Conservation (phyloP, 805 yeast genomes). For the Clavispora santaluciae region DNA sequence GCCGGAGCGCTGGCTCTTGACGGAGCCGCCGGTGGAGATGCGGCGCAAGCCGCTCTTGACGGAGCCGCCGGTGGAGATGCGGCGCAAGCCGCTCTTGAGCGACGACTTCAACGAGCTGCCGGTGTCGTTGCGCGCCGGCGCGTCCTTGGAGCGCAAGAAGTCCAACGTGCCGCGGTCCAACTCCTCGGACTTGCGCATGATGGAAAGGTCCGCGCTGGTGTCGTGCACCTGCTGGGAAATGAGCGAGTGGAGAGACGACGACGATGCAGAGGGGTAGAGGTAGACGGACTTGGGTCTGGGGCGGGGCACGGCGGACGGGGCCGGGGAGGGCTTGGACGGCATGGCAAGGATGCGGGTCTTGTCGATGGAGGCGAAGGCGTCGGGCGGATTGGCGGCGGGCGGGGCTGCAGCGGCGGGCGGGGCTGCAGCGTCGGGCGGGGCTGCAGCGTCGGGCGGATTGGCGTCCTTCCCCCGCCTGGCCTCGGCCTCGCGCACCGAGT, state of each 20-base stretch:
- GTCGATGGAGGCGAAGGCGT: slow-evolving; percentile 42
- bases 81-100: slow-evolving; percentile 30
- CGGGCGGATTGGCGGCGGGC: slow-evolving; percentile 12
- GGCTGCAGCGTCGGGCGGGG: background rate
- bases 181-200: slow-evolving; percentile 18
- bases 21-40: slow-evolving; percentile 36
- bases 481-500: slow-evolving; percentile 21
- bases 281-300: slow-evolving; percentile 13
- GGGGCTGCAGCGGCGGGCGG: slow-evolving; percentile 1
- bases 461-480: background rate
- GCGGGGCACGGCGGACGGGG: background rate
- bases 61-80: slow-evolving; percentile 36
- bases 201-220: slow-evolving; percentile 17
- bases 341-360: slow-evolving; percentile 27
- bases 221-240: slow-evolving; percentile 29
- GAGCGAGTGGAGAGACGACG: slow-evolving; percentile 23
- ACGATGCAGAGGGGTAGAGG: slow-evolving; percentile 1
- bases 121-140: slow-evolving; percentile 22
- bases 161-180: slow-evolving; percentile 26
- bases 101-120: slow-evolving; percentile 37
- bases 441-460: background rate
- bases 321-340: background rate
- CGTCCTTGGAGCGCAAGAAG: slow-evolving; percentile 32
- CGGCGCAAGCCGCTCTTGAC: slow-evolving; percentile 32
- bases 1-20: slow-evolving; percentile 13